Evolutionary conservation across 1,284 basidiomycete species (phyloP).

Genomic region (Rhodotorula glutinis): DNA sequence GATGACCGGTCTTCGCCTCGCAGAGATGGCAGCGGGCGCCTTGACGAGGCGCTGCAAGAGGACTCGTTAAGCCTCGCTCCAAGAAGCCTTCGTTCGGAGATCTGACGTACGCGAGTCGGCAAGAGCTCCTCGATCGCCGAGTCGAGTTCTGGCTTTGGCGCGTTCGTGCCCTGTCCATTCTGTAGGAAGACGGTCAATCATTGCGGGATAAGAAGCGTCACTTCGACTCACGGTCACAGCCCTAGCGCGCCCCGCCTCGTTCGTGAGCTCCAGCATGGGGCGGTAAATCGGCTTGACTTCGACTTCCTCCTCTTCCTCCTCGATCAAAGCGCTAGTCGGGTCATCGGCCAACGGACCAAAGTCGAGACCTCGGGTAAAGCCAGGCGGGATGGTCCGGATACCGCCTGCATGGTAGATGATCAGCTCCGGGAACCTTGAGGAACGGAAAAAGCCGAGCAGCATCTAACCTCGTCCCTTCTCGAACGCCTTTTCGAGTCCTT

Average conservation of each 20-base stretch:
- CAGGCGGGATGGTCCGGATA: slow-evolving; percentile 51
- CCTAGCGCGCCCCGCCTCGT: slow-evolving; percentile 13
- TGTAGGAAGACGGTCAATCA: background rate
- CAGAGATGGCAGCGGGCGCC: slow-evolving; percentile 21
- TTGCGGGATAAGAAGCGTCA: no score
- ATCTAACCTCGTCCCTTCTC: slow-evolving; percentile 32
- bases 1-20: slow-evolving; percentile 39
- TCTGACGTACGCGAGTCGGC: slow-evolving; percentile 21
- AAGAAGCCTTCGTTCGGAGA: fast-evolving
- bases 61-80: background rate
- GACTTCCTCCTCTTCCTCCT: slow-evolving; percentile 43
- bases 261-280: slow-evolving; percentile 37
- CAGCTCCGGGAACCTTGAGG: slow-evolving; percentile 13
- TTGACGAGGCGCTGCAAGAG: slow-evolving; percentile 24
- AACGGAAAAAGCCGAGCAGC: background rate
- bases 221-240: background rate
- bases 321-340: slow-evolving; percentile 49
- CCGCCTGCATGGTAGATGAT: slow-evolving; percentile 41
- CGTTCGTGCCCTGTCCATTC: background rate
- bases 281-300: slow-evolving; percentile 42
- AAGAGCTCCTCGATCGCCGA: slow-evolving; percentile 35
- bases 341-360: slow-evolving; percentile 57
- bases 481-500: slow-evolving; percentile 39
- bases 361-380: slow-evolving; percentile 59
- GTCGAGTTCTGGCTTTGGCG: slow-evolving; percentile 21